Evolutionary conservation across 371 early-diverging fungal species (phyloP), one percentile per base, ranked within the genome.

Genomic region (Mortierella sp.): DNA sequence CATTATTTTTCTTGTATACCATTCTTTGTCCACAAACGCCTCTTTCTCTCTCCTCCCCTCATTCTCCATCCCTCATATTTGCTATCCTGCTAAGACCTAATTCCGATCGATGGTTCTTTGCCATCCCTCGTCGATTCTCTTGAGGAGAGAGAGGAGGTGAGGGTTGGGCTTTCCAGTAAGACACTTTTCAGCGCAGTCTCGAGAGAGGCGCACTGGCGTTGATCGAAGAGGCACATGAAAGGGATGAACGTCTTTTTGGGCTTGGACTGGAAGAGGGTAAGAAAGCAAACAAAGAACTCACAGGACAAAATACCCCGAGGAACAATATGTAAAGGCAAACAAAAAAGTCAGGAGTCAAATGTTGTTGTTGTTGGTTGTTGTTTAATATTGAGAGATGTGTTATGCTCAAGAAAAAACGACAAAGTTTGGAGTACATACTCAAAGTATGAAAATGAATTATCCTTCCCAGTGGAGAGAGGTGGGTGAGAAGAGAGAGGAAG

Each of bases 391-490:
- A 29, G 29, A 63, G 32, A 14, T 5, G 18, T 32, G 18, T 32
- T 60, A 60, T 60, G 35, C 63, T 35, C 63, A 18, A 60, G 60
- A 60, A 11, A 58, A 27, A 58, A 55, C 7, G 46, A 46, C 46
- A 46, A 46, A 1, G 46, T 46, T 14, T 12, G 58, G 29, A 60
- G 38, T 14, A 29, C 38, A 63, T 35, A 16, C 18, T 18, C 35
- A 14, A 63, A 63, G 29, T 58, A n/a, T 11, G 58, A 58, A 32
- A 63, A 63, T 63, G 63, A 63, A 63, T 63, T 63, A 32, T 63
- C 63, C 35, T 29, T 32, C 35, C 1, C 35, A 63, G 32, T 0
- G 49, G 56, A 56, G 10, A 27, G 4, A 56, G 12, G 48, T 12
- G 1, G 8, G 58, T 11, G 4, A 56, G 29, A 27, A 14, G 27